A percentile compares a stretch with the other conserved stretches of the same genome.
These are phyloP conservation scores for Phyllostachys edulis DNA, from an alignment of 176 grass and related monocot species.

Conservation along the genomic window DNA sequence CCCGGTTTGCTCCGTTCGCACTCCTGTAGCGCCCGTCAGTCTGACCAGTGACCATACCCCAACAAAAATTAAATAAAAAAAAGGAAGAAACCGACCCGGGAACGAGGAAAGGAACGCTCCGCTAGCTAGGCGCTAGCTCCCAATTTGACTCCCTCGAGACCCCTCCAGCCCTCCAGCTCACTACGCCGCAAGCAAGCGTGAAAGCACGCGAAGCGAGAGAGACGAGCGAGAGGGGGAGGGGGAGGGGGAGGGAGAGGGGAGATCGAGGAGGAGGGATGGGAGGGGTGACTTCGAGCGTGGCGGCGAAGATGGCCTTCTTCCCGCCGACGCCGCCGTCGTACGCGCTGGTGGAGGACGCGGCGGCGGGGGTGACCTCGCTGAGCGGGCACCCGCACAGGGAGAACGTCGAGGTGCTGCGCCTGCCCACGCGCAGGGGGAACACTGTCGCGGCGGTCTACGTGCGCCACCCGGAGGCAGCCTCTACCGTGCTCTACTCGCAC, in stretches of 20 bases:
- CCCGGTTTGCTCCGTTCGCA: too few species aligned
- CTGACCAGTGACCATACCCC: too few species aligned
- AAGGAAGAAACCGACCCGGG: conserved; percentile 13
- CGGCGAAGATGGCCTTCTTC: conserved; percentile 97
- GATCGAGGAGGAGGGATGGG: conserved; percentile 50
- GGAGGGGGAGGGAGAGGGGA: not conserved
- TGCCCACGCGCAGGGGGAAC: conserved; percentile 58
- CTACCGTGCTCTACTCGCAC: conserved; percentile 86
- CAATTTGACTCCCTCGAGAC: not conserved
- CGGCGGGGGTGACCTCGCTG: conserved; percentile 59
- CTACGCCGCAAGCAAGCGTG: not conserved
- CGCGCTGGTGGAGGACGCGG: conserved; percentile 56
- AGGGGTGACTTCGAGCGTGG: conserved; percentile 89
- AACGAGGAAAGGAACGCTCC: not conserved
- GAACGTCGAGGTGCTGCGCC: conserved; percentile 82
- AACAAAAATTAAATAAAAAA: not conserved
- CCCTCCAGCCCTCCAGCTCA: not conserved
- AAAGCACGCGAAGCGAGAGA: not conserved
- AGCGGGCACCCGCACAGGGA: conserved; percentile 65
- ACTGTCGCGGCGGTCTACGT: conserved; percentile 74
- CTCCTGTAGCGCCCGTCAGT: too few species aligned
- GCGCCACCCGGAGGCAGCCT: conserved; percentile 65
- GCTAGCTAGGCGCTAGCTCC: conserved; percentile 22
- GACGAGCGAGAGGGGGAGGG: too few species aligned
- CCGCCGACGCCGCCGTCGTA: conserved; percentile 86